Conservation (phyloP, 2,329 filamentous ascomycete genomes). For the Penicillium vulpinum region DNA sequence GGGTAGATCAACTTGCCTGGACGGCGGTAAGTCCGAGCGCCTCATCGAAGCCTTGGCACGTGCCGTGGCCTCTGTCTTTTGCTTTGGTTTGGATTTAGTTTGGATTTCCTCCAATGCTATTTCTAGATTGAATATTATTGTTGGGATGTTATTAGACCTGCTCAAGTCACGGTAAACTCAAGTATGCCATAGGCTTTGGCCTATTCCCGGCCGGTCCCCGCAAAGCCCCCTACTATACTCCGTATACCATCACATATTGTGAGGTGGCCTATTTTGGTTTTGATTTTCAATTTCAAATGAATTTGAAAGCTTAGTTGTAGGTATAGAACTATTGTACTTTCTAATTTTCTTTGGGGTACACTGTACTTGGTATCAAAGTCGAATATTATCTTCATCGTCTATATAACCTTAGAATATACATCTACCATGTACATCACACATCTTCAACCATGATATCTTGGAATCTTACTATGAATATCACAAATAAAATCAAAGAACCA, state of each 20-base stretch:
- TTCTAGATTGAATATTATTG: not conserved
- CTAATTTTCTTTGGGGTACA: not conserved
- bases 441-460: not conserved
- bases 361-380: not conserved
- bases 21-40: slow-evolving; percentile 21
- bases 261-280: not conserved
- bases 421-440: no score
- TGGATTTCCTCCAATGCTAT: no score
- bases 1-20: slow-evolving; percentile 8
- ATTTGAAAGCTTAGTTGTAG: not conserved
- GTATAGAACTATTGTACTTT: not conserved
- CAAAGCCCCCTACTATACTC: not conserved
- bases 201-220: not conserved
- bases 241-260: not conserved
- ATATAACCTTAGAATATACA: not conserved
- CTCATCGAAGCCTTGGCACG: slow-evolving; percentile 9
- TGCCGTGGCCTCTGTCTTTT: slow-evolving; percentile 2
- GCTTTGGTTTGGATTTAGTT: not conserved
- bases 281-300: no score
- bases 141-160: not conserved
- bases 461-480: no score
- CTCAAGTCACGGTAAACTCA: not conserved
- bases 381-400: not conserved
- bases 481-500: no score
- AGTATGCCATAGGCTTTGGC: not conserved